Conservation (phyloP, 306 rosid species). For the Parietaria judaica region DNA sequence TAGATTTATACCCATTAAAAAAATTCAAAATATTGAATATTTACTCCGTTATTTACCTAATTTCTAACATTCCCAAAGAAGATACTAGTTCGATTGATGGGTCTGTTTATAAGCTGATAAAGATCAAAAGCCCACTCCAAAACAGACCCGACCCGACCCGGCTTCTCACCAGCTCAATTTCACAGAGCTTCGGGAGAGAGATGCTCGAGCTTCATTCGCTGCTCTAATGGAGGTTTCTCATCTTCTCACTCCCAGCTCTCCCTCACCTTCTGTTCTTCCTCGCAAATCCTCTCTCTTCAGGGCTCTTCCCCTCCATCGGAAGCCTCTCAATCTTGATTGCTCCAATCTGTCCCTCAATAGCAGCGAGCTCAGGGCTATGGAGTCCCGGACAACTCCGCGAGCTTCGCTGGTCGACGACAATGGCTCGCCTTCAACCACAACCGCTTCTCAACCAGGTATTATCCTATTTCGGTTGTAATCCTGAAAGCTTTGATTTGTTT, state of each 20-base stretch:
- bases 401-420: slow-evolving; percentile 37
- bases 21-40: no score
- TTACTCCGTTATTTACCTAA: no score
- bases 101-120: no score
- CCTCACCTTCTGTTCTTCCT: slow-evolving; percentile 27
- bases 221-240: slow-evolving; percentile 39
- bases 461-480: neutral
- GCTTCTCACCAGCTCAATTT: neutral
- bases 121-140: no score
- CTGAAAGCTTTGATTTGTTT: no score
- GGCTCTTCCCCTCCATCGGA: slow-evolving; percentile 21
- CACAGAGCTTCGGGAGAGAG: neutral
- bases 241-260: slow-evolving; percentile 9
- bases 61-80: no score
- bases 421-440: slow-evolving; percentile 28
- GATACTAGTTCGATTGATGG: no score
- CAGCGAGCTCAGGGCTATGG: slow-evolving; percentile 23
- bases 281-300: slow-evolving; percentile 34
- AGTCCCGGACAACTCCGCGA: slow-evolving; percentile 11
- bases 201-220: neutral
- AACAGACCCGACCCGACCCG: no score
- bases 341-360: slow-evolving; percentile 25
- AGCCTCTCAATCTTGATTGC: slow-evolving; percentile 10
- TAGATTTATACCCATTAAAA: no score
- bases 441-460: slow-evolving; percentile 41